Evolutionary conservation across 208 protist species (phyloP), one percentile per base, ranked within the genome.

Genomic region (Crithidia bombi): DNA sequence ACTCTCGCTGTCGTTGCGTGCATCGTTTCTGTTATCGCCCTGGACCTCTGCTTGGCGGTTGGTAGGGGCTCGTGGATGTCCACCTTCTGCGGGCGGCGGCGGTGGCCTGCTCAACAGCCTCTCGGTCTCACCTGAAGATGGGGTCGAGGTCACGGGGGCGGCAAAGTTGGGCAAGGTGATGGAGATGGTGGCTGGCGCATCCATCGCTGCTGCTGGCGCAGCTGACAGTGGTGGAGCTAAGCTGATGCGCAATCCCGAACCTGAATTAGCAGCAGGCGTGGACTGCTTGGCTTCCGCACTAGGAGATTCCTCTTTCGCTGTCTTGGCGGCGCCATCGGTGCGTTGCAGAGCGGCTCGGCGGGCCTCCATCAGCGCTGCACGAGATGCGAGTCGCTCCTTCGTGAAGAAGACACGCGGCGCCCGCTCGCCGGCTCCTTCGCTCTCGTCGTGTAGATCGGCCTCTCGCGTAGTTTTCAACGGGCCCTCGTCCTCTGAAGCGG

Each of bases 331-430:
- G 33, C 5, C 43, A n/a, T 30, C 44, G 35, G 21, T 23, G 41
- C 61, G 15, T 25, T 51, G 51, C 30, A 36, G 26, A 17, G 52
- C 55, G 30, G 54, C 26, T 28, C 70, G 70, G 9, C 70, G 59
- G 7, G 70, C 30, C 35, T 65, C 61, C 63, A 75, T 69, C 62
- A 75, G 30, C 35, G 70, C 70, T 11, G 70, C 62, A 19, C 70
- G 70, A 5, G 70, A 52, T 36, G 62, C 70, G 10, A 75, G 56
- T 25, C 61, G 62, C 62, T 75, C 70, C 14, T 75, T 75, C 11
- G 70, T 75, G 44, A 75, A 75, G 62, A 75, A 75, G n/a, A 75
- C 62, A 23, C 62, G 54, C 54, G 33, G 62, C 23, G 54, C 44
- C 19, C 44, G 41, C 17, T 55, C 70, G 7, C 33, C 54, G 6